Evolutionary conservation across 495 filamentous ascomycete species (phyloP), one percentile per base, ranked within the genome.

Genomic region (Penicillium maclennaniae): DNA sequence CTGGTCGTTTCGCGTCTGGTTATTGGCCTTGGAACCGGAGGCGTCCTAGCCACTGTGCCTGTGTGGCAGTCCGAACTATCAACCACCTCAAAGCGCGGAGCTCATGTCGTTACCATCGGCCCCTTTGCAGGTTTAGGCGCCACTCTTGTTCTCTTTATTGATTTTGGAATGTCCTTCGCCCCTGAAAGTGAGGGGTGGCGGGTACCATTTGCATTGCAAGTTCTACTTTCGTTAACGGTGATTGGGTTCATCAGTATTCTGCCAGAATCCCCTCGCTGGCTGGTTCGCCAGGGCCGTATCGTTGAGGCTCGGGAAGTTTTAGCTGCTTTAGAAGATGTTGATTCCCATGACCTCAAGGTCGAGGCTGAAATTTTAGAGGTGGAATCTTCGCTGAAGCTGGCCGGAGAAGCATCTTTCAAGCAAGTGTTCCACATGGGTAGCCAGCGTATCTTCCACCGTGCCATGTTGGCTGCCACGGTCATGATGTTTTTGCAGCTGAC

Each of bases 201-300:
- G 9, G 59, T 79, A 9, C 64, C 73, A 1, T 52, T 71, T 27
- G 61, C 62, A 7, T 36, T 75, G 12, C 80, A 85, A 43, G 71
- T 84, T 61, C 73, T 87, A 23, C 51, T 85, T 55, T 79, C 80
- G 3, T 67, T 79, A 0, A 68, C 83, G 25, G 78, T 85, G 49
- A 73, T 83, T 37, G 51, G 69, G 44, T 69, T 80, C 31, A 75
- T 78, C n/a, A 77, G 84, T 53, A 72, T 82, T 55, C 70, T 83
- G 27, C 77, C 73, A 19, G 83, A 87, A 59, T 82, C 81, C 2
- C 81, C 82, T 21, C 79, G 82, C 53, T 85, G 74, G 63, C 75
- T 73, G 55, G 73, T 83, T 51, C 75, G 74, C 53, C 69, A 72
- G 25, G 72, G 74, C 36, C 71, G 71, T 28, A 65, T 76, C 17